A percentile compares a stretch with the other conserved stretches of the same genome.
These are phyloP conservation scores for Vitellaria paradoxa DNA, from an alignment of 179 eudicot genomes.

Conservation along the genomic window DNA sequence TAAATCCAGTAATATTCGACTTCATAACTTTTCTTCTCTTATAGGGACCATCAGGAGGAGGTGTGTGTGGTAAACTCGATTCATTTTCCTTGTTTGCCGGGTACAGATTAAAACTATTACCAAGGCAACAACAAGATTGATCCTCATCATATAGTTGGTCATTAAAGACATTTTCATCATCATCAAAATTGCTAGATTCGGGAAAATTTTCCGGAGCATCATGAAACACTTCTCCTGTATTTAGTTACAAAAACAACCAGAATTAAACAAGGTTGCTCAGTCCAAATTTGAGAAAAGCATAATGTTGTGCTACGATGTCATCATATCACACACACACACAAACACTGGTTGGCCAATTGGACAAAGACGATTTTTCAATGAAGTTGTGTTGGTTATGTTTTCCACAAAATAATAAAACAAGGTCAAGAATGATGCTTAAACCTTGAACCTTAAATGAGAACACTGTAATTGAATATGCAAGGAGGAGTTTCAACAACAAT, in stretches of 20 bases:
- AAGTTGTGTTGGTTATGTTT: background rate
- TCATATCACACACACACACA: background rate
- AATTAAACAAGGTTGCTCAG: background rate
- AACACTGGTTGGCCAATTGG: background rate
- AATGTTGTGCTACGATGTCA: background rate
- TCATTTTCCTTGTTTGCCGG: conserved; percentile 26
- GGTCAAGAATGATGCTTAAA: background rate
- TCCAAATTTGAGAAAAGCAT: background rate
- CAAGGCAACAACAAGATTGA: conserved; percentile 36
- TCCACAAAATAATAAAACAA: background rate
- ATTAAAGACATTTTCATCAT: conserved; percentile 34
- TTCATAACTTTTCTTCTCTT: conserved; percentile 76
- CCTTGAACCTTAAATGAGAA: background rate
- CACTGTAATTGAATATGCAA: background rate
- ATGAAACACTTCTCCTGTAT: conserved; percentile 68
- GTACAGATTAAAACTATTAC: conserved; percentile 29
- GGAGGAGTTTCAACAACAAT: background rate
- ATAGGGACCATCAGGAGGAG: conserved; percentile 63
- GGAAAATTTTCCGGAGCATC: conserved; percentile 67
- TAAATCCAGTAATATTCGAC: conserved; percentile 32
- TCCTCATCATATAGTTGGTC: conserved; percentile 30
- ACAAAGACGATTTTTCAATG: background rate
- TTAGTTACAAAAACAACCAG: conserved; percentile 15
- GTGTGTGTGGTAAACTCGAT: conserved; percentile 39
- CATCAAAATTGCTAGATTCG: conserved; percentile 16